Base-by-base conservation (phyloP, 331 rosid species). In the Arachis monticola region DNA sequence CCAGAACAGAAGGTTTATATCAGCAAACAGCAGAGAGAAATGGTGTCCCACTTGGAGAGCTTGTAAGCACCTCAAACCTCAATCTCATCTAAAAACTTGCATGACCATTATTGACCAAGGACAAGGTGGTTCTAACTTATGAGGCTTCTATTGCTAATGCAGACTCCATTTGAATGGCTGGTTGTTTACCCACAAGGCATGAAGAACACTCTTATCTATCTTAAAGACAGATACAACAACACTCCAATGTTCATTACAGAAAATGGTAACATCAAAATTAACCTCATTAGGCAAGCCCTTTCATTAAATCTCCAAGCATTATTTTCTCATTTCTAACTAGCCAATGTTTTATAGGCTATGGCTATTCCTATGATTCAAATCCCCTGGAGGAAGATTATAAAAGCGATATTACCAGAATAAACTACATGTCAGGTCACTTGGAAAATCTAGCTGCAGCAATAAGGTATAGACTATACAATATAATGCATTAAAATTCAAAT, bases 181-280 rank as follows among this genome's bases (percentile, higher is more conserved):
- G 77, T 71, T 77, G 84, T 88, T 14, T 55, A 79, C 62, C 93
- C 94, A 59, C 83, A 51, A 74, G 94, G 94, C 82, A 85, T 85
- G 92, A 82, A 82, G 47, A 87, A 88, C 64, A 66, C 22, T 0
- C 73, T 88, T 2, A 81, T 63, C 8, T 84, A 88, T 73, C 12
- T 87, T 70, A 88, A 78, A 57, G 87, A 87, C 57, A 83, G 88
- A 66, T 87, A 87, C 78, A 91, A 83, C 12, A 87, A 91, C 67
- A 83, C 80, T 71, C 91, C 97, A 17, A 79, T 85, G 60, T 88
- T 83, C 78, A 82, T 91, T 12, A 82, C 94, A 1, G 97, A 91
- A 84, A 88, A 88, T 79, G 97, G 97, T 88, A 67, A 77, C 41
- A 38, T 83, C 70, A 40, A 31, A 62, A 38, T 38, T 38, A 38